Conservation (phyloP, 495 filamentous ascomycete genomes). For the Cercophora sp. region DNA sequence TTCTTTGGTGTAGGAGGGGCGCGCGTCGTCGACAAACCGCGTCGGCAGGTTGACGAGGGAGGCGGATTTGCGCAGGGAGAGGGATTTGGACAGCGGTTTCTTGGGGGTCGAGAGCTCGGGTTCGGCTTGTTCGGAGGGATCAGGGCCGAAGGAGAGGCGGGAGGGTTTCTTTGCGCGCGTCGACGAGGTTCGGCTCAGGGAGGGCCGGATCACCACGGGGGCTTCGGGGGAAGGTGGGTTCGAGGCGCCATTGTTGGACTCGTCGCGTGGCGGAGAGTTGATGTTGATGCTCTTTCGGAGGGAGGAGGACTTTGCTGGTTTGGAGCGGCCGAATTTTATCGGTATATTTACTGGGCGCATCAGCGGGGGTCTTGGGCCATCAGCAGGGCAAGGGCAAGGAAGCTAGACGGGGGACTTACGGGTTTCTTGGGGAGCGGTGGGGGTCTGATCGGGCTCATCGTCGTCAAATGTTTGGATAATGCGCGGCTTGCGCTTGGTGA, state of each 20-base stretch:
- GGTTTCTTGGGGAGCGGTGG: constrained; percentile 31
- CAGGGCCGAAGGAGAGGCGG: constrained; percentile 71
- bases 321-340: constrained; percentile 41
- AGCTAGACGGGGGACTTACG: constrained; percentile 27
- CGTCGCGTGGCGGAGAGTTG: too few relatives aligned
- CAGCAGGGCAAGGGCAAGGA: neutral
- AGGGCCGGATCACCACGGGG: constrained; percentile 36
- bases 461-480: constrained; percentile 69
- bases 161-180: constrained; percentile 58
- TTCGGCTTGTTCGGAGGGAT: too few relatives aligned
- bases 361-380: constrained; percentile 30
- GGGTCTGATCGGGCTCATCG: constrained; percentile 40
- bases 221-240: too few relatives aligned
- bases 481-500: constrained; percentile 68
- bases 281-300: constrained; percentile 48
- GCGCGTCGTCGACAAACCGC: constrained; percentile 58
- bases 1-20: constrained; percentile 81
- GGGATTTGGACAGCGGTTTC: constrained; percentile 69
- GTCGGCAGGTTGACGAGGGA: constrained; percentile 47
- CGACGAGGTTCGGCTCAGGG: constrained; percentile 33
- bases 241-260: constrained; percentile 19
- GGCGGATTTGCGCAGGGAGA: constrained; percentile 47
- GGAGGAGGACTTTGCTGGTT: constrained; percentile 47
- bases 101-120: constrained; percentile 50
- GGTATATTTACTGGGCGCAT: constrained; percentile 30